Base-by-base conservation (phyloP, 768 basidiomycete genomes). In the Coprinopsis strossmayeri region DNA sequence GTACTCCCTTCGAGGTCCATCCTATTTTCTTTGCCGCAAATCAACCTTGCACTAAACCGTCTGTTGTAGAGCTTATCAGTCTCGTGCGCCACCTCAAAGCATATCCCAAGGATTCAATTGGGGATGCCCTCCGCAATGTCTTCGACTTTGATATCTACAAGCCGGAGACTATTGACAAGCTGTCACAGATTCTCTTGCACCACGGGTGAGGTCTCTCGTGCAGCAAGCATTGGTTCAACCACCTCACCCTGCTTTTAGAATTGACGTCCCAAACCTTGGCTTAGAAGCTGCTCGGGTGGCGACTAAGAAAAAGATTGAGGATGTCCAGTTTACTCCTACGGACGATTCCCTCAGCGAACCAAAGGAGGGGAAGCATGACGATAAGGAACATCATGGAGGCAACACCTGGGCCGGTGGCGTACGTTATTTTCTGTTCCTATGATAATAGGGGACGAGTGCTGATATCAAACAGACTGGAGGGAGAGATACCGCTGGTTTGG, bases 111-210 rank as follows among this genome's bases (percentile, higher is more conserved):
- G 82, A 84, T 59, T 61, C 76, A 0, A 64, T 84, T 10, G 81
- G 76, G n/a, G 69, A 72, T 34, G 74, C 77, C 5, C 62, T 85
- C 13, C 69, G 82, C 13, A 85, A 84, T 55, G 68, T 84, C 9
- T 85, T 85, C 54, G 82, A 85, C 57, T 85, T 83, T 48, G 82
- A 85, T 57, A 70, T 85, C 4, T 81, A 81, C 60, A 78, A 76
- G 53, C 77, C 76, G 1, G 82, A 83, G 54, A 81, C 78, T 4
- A 79, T 81, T 34, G 77, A 82, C 41, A 77, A 76, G 56, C 65
- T 85, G 17, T 70, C 70, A 0, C 71, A 77, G 23, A 81, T 84
- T 23, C 62, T 85, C 28, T 65, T 74, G 41, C 74, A 74, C 48
- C 80, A 84, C 53, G 82, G 81, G 82, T 83, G 24, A 42, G 18